Percentiles rank a stretch among this genome's conserved stretches.
phyloP scores from a whole-genome alignment of 2,329 filamentous ascomycete species.

The Phyllosticta citriasiana region DNA sequence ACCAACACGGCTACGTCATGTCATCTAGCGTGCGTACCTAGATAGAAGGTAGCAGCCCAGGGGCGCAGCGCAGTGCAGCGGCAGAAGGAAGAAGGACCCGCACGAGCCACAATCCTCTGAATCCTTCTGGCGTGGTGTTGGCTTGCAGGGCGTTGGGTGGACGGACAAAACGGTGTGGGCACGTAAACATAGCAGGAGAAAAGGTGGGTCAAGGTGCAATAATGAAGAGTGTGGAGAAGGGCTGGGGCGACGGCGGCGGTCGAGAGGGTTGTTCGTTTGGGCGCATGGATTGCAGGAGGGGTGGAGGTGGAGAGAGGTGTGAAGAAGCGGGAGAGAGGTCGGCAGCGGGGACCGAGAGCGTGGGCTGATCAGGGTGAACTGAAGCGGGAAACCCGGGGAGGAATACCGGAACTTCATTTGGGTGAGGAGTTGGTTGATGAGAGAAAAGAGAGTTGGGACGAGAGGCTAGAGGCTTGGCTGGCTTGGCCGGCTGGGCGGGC shows the following conservation, averaged over 20 bases:
- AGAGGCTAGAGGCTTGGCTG: not conserved
- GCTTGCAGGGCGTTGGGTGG: not conserved
- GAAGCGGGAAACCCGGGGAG: not conserved
- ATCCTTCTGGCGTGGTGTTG: not conserved
- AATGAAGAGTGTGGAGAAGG: not conserved
- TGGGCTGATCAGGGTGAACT: not conserved
- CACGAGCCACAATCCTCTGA: not conserved
- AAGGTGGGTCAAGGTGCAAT: not conserved
- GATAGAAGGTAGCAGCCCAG: not conserved
- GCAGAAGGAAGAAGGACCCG: not conserved
- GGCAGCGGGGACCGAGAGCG: not conserved
- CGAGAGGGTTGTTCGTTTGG: not conserved
- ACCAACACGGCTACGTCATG: not conserved
- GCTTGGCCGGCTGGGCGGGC: not conserved
- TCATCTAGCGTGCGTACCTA: not conserved
- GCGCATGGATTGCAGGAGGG: not conserved
- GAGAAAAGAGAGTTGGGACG: not conserved
- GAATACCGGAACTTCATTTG: not conserved
- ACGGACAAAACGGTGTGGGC: not conserved
- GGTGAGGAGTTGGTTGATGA: not conserved
- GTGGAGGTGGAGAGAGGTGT: not conserved
- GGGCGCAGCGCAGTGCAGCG: not conserved
- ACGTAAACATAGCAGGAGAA: not conserved
- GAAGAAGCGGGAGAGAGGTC: not conserved
- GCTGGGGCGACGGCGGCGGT: not conserved